Conservation (phyloP, 2,329 filamentous ascomycete species). For the Purpureocillium takamizusanense region DNA sequence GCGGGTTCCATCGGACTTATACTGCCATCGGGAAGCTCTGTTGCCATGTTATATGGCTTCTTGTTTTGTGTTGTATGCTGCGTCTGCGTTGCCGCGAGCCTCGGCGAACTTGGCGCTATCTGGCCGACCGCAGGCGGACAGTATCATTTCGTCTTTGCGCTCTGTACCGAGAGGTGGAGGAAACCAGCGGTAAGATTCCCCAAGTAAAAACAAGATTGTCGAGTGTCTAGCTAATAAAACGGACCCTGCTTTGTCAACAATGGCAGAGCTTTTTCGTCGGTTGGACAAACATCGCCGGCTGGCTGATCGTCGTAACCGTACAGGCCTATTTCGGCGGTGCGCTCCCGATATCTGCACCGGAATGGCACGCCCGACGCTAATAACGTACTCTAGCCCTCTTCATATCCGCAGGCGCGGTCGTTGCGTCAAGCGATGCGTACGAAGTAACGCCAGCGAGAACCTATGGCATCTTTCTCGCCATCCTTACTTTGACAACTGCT, state of each 20-base stretch:
- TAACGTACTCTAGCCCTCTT: constrained; percentile 37
- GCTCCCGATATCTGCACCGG: too few species aligned
- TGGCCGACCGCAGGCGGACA: constrained; percentile 38
- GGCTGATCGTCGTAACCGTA: constrained; percentile 33
- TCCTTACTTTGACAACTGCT: constrained; percentile 24
- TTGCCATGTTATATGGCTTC: constrained; percentile 33
- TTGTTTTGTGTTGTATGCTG: constrained; percentile 36
- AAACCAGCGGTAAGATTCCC: constrained; percentile 19
- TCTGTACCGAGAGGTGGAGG: constrained; percentile 28
- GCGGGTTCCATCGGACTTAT: constrained; percentile 33
- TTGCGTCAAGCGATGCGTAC: constrained; percentile 28
- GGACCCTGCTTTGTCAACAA: not conserved
- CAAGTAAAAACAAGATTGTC: too few species aligned
- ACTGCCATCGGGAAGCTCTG: constrained; percentile 30
- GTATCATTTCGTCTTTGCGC: constrained; percentile 33
- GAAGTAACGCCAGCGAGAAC: constrained; percentile 27
- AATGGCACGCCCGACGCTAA: too few species aligned
- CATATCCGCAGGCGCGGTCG: constrained; percentile 29
- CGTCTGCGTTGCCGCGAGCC: constrained; percentile 28
- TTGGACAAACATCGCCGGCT: constrained; percentile 36
- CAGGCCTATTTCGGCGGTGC: constrained; percentile 32
- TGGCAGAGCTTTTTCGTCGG: constrained; percentile 32
- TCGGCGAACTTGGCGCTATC: constrained; percentile 32
- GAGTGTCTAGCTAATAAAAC: too few species aligned
- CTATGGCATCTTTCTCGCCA: constrained; percentile 30